Evolutionary conservation across 805 yeast species (phyloP), one percentile per base, ranked within the genome.

Genomic region (Naumovozyma castellii): DNA sequence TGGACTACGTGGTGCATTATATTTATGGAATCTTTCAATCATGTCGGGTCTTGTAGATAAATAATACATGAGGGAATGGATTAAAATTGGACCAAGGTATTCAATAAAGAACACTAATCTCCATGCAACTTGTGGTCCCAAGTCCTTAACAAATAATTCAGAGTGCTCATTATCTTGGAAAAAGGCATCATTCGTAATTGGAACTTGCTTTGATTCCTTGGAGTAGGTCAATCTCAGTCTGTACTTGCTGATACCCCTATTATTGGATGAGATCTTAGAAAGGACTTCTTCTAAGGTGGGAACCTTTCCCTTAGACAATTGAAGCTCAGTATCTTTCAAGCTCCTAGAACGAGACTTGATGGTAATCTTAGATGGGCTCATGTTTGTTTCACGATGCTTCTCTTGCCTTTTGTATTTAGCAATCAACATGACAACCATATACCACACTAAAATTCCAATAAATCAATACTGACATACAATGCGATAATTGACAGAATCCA

Each of bases 81-180:
- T 71, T 32, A 88, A 35, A 41, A 92, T 66, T 8, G 98, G 98
- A 2, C 97, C 97, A 14, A 84, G 50, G 59, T 92, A 92, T 65
- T 92, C 98, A 47, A 85, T 66, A 38, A 85, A 51, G 56, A 79
- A 92, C n/a, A 90, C 97, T 3, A 86, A 73, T 64, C 83, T 75
- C 96, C 97, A 92, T 3, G 80, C 78, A 43, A 92, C 76, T 64
- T 92, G 98, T 1, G 88, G 87, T 16, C 98, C 98, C 45, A 90
- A 68, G 56, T 90, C 98, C 60, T 90, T 88, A 40, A 83, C 83
- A 47, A 65, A 74, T 12, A 87, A 66, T 12, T 64, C 68, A 28
- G 68, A 53, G 10, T 66, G 48, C 1, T 51, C 57, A 9, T 59
- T 64, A 17, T 64, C 62, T 18, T 62, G 53, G 41, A 59, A 47